Evolutionary conservation across 768 basidiomycete genomes (phyloP).

Genomic region (Leccinum barrowsii): DNA sequence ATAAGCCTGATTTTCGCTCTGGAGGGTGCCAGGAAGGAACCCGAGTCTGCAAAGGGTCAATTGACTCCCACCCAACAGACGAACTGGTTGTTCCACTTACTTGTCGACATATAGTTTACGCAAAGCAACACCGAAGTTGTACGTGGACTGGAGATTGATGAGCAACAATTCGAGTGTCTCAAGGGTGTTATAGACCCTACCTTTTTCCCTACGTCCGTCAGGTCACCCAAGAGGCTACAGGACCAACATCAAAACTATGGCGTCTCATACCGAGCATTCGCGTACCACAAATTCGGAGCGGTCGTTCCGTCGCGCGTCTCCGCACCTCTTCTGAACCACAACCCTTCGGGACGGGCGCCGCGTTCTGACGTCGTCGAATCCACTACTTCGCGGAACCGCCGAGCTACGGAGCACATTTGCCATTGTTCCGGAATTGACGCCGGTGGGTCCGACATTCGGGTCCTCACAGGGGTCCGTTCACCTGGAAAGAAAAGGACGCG

Average conservation of each 20-base stretch:
- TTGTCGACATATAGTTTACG: slow-evolving; percentile 64
- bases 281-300: slow-evolving; percentile 63
- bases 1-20: slow-evolving; percentile 47
- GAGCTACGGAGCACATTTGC: slow-evolving; percentile 58
- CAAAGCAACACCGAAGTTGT: slow-evolving; percentile 55
- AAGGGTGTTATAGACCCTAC: slow-evolving; percentile 31
- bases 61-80: neutral
- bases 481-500: slow-evolving; percentile 38
- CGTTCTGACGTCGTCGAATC: slow-evolving; percentile 18
- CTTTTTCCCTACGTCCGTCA: slow-evolving; percentile 55
- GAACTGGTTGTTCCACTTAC: slow-evolving; percentile 32
- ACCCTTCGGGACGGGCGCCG: slow-evolving; percentile 16
- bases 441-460: slow-evolving; percentile 58
- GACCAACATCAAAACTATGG: neutral
- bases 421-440: slow-evolving; percentile 67
- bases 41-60: slow-evolving; percentile 43
- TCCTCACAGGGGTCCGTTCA: slow-evolving; percentile 73
- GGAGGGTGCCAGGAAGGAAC: slow-evolving; percentile 55
- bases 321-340: slow-evolving; percentile 45
- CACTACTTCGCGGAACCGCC: slow-evolving; percentile 47
- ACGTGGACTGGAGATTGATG: slow-evolving; percentile 51
- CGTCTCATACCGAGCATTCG: neutral
- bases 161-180: neutral
- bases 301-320: slow-evolving; percentile 55
- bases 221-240: slow-evolving; percentile 56